phyloP scores from a whole-genome alignment of 208 protist genomes.

The Ichthyophonus hoferi region DNA sequence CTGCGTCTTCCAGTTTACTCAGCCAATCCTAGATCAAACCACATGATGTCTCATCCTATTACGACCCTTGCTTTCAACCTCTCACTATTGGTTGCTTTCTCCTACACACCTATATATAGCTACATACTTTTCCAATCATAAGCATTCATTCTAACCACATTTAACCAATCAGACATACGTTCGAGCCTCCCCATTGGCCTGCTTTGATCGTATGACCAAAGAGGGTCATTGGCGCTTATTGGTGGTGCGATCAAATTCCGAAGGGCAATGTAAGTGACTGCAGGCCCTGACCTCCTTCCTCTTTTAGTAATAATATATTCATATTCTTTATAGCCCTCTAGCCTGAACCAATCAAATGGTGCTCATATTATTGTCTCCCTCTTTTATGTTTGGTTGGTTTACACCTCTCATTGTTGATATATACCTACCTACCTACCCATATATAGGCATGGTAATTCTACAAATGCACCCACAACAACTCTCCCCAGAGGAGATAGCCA shows the following conservation, averaged over 20 bases:
- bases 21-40: too few species aligned
- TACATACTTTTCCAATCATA: too few species aligned
- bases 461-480: conserved; percentile 40
- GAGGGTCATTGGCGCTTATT: background rate
- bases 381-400: background rate
- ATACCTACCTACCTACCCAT: background rate
- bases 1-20: too few species aligned
- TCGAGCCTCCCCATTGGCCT: background rate
- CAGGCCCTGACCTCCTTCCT: too few species aligned
- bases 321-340: too few species aligned
- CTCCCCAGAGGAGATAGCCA: background rate
- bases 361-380: background rate
- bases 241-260: background rate
- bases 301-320: too few species aligned
- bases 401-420: background rate
- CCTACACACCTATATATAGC: too few species aligned
- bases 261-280: background rate
- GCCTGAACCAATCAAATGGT: too few species aligned
- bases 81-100: too few species aligned
- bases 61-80: too few species aligned
- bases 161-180: background rate
- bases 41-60: too few species aligned
- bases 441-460: conserved; percentile 33
- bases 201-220: background rate
- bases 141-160: too few species aligned